phyloP scores from a whole-genome alignment of 495 filamentous ascomycete genomes.

The Podospora pseudocomata region DNA sequence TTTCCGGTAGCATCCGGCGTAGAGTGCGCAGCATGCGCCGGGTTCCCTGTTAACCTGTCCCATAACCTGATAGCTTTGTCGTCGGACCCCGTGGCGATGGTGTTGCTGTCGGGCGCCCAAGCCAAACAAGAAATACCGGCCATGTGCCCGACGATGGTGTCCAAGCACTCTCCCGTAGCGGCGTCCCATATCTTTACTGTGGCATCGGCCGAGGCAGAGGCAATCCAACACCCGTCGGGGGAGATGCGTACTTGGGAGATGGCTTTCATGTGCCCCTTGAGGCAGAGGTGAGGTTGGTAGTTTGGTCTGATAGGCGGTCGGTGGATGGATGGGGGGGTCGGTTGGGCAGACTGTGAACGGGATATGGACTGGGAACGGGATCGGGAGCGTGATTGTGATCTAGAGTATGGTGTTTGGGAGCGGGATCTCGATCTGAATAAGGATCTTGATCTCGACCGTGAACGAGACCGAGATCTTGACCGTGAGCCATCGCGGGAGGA shows the following conservation, averaged over 20 bases:
- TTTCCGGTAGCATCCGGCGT: conserved; percentile 4
- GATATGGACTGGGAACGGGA: conserved; percentile 40
- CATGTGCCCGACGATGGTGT: conserved; percentile 90
- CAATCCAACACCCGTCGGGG: conserved; percentile 83
- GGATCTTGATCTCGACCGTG: conserved; percentile 30
- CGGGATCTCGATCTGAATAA: conserved; percentile 30
- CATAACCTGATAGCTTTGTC: conserved; percentile 94
- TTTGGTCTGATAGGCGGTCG: conserved; percentile 33
- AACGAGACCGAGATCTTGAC: conserved; percentile 16
- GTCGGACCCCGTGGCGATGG: conserved; percentile 86
- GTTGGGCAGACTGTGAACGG: conserved; percentile 32
- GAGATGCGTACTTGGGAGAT: conserved; percentile 88
- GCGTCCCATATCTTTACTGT: conserved; percentile 90
- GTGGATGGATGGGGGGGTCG: conserved; percentile 5
- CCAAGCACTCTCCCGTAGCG: conserved; percentile 66
- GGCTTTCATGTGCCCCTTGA: conserved; percentile 71
- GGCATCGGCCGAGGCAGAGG: conserved; percentile 82
- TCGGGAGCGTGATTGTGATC: conserved; percentile 39
- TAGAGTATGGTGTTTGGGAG: conserved; percentile 13
- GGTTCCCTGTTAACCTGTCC: conserved; percentile 71
- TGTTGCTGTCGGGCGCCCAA: conserved; percentile 84
- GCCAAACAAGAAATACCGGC: conserved; percentile 86
- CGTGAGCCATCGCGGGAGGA: conserved; percentile 34
- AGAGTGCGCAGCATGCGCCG: conserved; percentile 47
- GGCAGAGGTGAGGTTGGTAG: conserved; percentile 37